A percentile compares a stretch with the other conserved stretches of the same genome.
Evolutionary conservation across 2,329 filamentous ascomycete genomes (phyloP).

Genomic region (Microdochium bolleyi): DNA sequence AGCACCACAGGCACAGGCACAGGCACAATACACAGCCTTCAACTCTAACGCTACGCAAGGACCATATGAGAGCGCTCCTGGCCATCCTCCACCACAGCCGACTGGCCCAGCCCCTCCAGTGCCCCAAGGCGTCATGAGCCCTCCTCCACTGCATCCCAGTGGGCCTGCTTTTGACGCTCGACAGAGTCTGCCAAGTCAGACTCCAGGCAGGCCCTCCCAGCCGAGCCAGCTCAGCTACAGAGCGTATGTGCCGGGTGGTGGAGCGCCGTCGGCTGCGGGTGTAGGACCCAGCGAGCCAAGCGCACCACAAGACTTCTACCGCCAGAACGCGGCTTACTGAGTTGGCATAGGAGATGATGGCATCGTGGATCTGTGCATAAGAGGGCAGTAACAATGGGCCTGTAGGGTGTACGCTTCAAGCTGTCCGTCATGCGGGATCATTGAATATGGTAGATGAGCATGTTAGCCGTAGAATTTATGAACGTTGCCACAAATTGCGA

Average conservation of each 20-base stretch:
- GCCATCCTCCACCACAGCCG: slow-evolving; percentile 22
- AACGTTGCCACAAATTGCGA: no score
- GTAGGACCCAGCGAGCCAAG: slow-evolving; percentile 25
- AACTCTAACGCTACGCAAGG: slow-evolving; percentile 17
- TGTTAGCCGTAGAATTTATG: no score
- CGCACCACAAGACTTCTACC: slow-evolving; percentile 49
- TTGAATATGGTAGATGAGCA: no score
- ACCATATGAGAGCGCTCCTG: slow-evolving; percentile 19
- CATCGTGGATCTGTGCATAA: no score
- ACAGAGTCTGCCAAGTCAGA: slow-evolving; percentile 41
- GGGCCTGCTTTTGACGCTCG: slow-evolving; percentile 40
- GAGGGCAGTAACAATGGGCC: no score
- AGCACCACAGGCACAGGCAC: slow-evolving; percentile 12
- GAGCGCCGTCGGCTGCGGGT: slow-evolving; percentile 4
- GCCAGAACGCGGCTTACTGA: slow-evolving; percentile 29
- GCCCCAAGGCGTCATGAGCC: slow-evolving; percentile 29
- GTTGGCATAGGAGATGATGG: neutral
- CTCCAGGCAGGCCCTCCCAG: slow-evolving; percentile 7
- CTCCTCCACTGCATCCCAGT: slow-evolving; percentile 34
- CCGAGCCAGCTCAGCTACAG: slow-evolving; percentile 44
- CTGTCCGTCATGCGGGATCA: no score
- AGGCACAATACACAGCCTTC: slow-evolving; percentile 8
- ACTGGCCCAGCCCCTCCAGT: slow-evolving; percentile 31
- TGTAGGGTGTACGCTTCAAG: no score
- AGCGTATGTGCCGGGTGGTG: slow-evolving; percentile 42